phyloP scores from a whole-genome alignment of 208 protist genomes.

The Acanthamoeba triangularis region DNA sequence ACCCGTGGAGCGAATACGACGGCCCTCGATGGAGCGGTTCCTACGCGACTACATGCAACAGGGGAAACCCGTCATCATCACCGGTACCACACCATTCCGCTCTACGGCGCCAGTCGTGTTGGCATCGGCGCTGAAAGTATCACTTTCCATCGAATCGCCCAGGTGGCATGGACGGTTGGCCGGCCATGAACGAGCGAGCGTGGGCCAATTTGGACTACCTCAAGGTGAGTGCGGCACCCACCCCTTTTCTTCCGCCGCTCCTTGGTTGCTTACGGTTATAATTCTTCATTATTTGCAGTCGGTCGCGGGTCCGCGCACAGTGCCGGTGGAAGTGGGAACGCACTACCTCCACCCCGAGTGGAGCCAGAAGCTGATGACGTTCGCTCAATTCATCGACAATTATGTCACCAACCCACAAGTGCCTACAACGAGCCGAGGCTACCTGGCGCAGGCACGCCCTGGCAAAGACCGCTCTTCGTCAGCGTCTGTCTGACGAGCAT shows the following conservation, averaged over 20 bases:
- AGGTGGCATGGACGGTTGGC: slow-evolving; percentile 67
- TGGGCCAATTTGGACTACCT: slow-evolving; percentile 70
- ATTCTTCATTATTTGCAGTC: background rate
- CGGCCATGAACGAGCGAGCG: slow-evolving; percentile 43
- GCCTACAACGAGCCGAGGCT: background rate
- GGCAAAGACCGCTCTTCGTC: background rate
- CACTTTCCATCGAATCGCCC: background rate
- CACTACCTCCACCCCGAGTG: slow-evolving; percentile 59
- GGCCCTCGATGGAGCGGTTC: slow-evolving; percentile 60
- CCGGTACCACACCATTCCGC: background rate
- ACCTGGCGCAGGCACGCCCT: slow-evolving; percentile 46
- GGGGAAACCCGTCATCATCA: slow-evolving; percentile 46
- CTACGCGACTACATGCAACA: slow-evolving; percentile 32
- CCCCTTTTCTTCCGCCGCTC: no score
- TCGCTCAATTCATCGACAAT: slow-evolving; percentile 47
- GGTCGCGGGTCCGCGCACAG: slow-evolving; percentile 37
- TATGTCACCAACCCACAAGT: background rate
- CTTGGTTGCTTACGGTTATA: background rate
- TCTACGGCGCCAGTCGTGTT: background rate
- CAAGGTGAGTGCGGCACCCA: background rate
- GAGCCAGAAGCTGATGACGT: slow-evolving; percentile 72
- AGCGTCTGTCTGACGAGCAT: background rate
- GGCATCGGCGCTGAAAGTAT: background rate
- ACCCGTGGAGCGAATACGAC: background rate
- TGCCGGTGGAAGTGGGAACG: slow-evolving; percentile 65